Evolutionary conservation across 2,329 filamentous ascomycete species (phyloP).

Genomic region (Microdochium trichocladiopsis): DNA sequence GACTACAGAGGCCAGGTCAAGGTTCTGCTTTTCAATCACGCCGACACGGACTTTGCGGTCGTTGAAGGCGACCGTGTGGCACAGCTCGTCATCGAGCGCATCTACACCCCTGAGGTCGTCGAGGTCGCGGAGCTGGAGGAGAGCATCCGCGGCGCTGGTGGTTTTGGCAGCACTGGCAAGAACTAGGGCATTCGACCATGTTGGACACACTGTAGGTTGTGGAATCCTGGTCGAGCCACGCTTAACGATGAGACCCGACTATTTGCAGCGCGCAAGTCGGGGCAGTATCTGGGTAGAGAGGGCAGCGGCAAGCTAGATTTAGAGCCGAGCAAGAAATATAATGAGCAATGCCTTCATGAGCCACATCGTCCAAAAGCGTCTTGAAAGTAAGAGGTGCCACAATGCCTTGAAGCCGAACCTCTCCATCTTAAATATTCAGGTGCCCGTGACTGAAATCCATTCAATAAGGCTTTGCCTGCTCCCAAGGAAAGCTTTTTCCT

Average conservation of each 20-base stretch:
- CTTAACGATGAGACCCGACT: too few species aligned
- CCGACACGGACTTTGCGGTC: conserved; percentile 72
- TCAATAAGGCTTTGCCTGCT: too few species aligned
- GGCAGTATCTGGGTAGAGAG: too few species aligned
- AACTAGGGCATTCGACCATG: conserved; percentile 14
- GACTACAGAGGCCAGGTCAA: conserved; percentile 95
- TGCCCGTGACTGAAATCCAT: too few species aligned
- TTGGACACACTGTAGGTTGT: too few species aligned
- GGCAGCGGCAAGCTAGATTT: neutral
- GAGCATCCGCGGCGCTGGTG: conserved; percentile 83
- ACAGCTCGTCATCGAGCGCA: conserved; percentile 89
- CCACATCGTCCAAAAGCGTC: too few species aligned
- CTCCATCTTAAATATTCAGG: too few species aligned
- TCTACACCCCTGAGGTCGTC: conserved; percentile 86
- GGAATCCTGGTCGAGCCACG: too few species aligned
- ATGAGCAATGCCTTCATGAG: neutral
- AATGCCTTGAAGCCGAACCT: too few species aligned
- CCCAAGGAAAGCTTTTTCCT: too few species aligned
- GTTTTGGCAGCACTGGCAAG: conserved; percentile 79
- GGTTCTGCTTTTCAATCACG: conserved; percentile 90
- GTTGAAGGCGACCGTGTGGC: conserved; percentile 86
- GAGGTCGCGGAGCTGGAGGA: conserved; percentile 84
- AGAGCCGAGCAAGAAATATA: neutral
- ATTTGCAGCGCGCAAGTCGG: too few species aligned
- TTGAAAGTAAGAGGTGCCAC: too few species aligned